phyloP scores from a whole-genome alignment of 768 basidiomycete genomes.

The Candolleomyces aberdarensis region DNA sequence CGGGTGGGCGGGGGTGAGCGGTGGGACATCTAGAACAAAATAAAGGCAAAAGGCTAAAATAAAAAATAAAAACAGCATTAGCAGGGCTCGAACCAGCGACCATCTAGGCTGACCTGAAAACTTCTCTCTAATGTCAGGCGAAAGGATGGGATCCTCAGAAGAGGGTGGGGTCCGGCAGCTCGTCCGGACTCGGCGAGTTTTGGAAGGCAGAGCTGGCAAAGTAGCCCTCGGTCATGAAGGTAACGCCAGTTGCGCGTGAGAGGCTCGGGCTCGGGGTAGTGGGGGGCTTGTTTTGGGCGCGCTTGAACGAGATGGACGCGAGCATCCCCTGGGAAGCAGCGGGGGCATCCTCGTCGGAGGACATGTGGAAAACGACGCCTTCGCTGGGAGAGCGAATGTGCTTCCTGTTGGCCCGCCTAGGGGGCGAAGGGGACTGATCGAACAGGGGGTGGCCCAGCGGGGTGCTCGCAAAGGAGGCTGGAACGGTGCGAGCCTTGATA shows the following conservation, averaged over 20 bases:
- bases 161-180: constrained; percentile 68
- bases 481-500: background rate
- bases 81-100: background rate
- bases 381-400: constrained; percentile 69
- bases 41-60: constrained; percentile 1
- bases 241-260: constrained; percentile 5
- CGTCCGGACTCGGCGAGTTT: constrained; percentile 83
- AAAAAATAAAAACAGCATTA: background rate
- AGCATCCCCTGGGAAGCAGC: constrained; percentile 32
- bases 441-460: constrained; percentile 23
- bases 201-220: constrained; percentile 84
- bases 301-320: constrained; percentile 20
- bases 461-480: constrained; percentile 49
- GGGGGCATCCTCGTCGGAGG: constrained; percentile 61
- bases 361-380: constrained; percentile 64
- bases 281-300: constrained; percentile 10
- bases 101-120: constrained; percentile 21
- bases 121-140: constrained; percentile 22
- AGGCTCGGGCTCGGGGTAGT: constrained; percentile 15
- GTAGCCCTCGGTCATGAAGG: constrained; percentile 36
- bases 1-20: background rate
- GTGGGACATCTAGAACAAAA: background rate
- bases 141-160: constrained; percentile 29
- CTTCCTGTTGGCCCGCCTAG: constrained; percentile 30
- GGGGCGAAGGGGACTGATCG: constrained; percentile 28